A percentile compares a stretch with the other conserved stretches of the same genome.
These are phyloP conservation scores for Pichia thaimueangensis DNA, from an alignment of 805 yeast genomes.

Conservation along the genomic window DNA sequence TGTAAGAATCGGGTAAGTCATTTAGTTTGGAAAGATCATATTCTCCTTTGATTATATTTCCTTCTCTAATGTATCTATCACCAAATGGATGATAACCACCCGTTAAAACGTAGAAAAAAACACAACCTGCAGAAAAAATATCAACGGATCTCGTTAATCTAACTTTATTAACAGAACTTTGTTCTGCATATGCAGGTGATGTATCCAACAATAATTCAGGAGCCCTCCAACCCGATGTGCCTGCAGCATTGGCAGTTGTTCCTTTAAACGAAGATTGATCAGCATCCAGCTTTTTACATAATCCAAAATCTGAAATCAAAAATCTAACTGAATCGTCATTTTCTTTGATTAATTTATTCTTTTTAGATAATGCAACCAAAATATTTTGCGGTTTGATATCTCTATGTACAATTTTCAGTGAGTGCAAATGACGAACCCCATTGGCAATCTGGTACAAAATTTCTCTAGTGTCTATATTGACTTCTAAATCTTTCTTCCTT, in stretches of 20 bases:
- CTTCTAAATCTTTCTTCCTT: constrained; percentile 36
- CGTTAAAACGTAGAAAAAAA: constrained; percentile 78
- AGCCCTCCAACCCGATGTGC: constrained; percentile 98
- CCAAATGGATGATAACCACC: constrained; percentile 93
- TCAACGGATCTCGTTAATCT: constrained; percentile 86
- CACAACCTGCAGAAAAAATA: constrained; percentile 91
- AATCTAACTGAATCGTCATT: constrained; percentile 49
- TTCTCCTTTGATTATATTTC: constrained; percentile 70
- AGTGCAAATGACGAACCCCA: constrained; percentile 83
- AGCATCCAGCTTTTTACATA: constrained; percentile 84
- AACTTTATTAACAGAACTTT: constrained; percentile 31
- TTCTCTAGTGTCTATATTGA: constrained; percentile 40
- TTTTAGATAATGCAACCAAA: constrained; percentile 67
- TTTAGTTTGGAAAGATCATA: constrained; percentile 46
- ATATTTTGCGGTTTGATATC: constrained; percentile 95
- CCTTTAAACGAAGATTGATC: constrained; percentile 93
- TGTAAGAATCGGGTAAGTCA: constrained; percentile 41
- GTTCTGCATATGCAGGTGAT: constrained; percentile 20
- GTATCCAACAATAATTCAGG: constrained; percentile 68
- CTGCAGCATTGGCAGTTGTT: constrained; percentile 88
- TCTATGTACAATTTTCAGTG: constrained; percentile 86
- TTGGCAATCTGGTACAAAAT: constrained; percentile 70
- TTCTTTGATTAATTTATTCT: constrained; percentile 23
- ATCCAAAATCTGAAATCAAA: constrained; percentile 90
- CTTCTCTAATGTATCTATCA: constrained; percentile 81